Evolutionary conservation across 2,329 filamentous ascomycete species (phyloP), one percentile per base, ranked within the genome.

Genomic region (Stachybotrys elegans): DNA sequence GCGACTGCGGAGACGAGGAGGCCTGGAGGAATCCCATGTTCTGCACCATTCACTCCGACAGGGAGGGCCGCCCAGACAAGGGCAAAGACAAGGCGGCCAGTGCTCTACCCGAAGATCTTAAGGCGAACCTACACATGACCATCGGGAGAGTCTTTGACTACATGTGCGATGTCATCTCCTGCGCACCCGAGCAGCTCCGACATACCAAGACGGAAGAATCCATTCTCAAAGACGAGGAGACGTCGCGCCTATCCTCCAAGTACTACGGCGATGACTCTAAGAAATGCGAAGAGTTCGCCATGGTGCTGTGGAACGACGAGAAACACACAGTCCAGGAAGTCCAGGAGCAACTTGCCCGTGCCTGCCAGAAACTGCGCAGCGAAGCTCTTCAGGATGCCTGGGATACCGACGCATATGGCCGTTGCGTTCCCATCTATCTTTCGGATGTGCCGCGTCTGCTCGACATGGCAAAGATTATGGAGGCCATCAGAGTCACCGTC

Each of bases 251-350:
- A 25, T 81, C 79, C 7, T 79, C 85, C 2, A 55, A 58, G 0
- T 83, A 82, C 39, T 91, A 90, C 65, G 93, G 91, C 53, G 76
- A 84, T 12, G 57, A 60, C 8, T 51, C 60, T 14, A 58, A 67
- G 20, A 54, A 57, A 9, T 67, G 66, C 48, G 55, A 55, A 11
- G 88, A 95, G 55, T 98, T 86, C 63, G 86, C 88, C 5, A 70
- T 98, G 36, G 72, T 96, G 14, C 72, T 98, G 5, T 98, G 93
- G 93, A 98, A 98, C 56, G 93, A 98, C 52, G 93, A 98, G 68
- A 98, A 98, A 65, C 93, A 98, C 62, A 98, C 93, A 0, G 84
- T 97, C 35, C 80, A 83, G 38, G 93, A 98, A 61, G 92, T 98
- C 6, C 78, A 84, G 53, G 83, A 94, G 45, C 92, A 97, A 62